Base-by-base conservation (phyloP, 345 rosid genomes). In the Salix koriyanagi region DNA sequence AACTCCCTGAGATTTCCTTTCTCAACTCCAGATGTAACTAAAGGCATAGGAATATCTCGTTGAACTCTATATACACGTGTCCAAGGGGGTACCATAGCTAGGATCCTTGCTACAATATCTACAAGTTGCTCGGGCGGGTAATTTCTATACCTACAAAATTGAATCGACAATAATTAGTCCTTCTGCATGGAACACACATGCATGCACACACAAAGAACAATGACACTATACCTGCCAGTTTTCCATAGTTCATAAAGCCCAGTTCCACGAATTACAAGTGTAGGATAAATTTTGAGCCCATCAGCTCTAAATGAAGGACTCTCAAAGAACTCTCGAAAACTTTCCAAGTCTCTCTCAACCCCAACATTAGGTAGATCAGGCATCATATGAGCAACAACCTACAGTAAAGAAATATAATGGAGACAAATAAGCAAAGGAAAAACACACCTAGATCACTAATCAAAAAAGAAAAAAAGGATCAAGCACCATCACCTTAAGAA, bases 351-450 rank as follows among this genome's bases (percentile, higher is more conserved):
- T 82, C 99, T 91, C 89, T 94, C 97, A 77, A 94, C 91, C 44
- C 98, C 98, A 84, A 96, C 99, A 86, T 94, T 96, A 21, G 99
- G 98, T 76, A 96, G 99, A 86, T 96, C 98, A 23, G 98, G 97
- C 98, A 94, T 96, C 99, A 96, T 92, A 81, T 96, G 98, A 70
- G 99, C 98, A 86, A 96, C 99, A 83, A 94, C 97, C 99, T 96
- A 82, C 28, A 87, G 64, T 36, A 50, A 78, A 81, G 74, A 72
- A 78, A 65, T 44, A 79, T 72, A 39, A 69, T 68, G 74, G 64
- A 58, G 39, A 71, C 60, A 41, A n/a, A 67, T 37, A 39, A 19
- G 26, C 56, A 61, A 19, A 25, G 44, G 70, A 5, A 28, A 65
- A 46, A 67, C 6, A 21, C 12, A 39, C 46, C 73, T n/a, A 48